Evolutionary conservation across 2,329 filamentous ascomycete species (phyloP), one percentile per base, ranked within the genome.

Genomic region (Fusarium oxysporum): DNA sequence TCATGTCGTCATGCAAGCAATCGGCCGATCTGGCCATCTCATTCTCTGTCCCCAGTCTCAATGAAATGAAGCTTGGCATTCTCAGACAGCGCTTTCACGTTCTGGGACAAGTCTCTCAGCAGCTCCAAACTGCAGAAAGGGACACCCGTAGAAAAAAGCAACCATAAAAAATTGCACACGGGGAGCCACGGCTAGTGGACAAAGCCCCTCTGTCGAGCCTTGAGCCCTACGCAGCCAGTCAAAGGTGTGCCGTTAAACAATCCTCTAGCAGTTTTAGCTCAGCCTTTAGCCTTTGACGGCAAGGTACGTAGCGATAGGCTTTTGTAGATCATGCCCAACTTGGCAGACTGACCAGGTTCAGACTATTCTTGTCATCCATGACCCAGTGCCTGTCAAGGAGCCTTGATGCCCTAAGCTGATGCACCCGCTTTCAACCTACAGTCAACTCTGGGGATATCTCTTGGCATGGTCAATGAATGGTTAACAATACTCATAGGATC

Each of bases 391-490:
- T 59, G 65, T 59, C 70, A 65, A 44, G 55, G 57, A 60, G 38
- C 60, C 65, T 70, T 74, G 67, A 60, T 68, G 51, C 50, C 65
- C 70, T 60, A 64, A 64, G 60, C 23, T 50, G 66, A 70, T 67
- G 50, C 59, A 60, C 63, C 58, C 68, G 62, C 61, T 60, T 40
- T 56, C 37, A 55, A 65, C 30, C 43, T 43, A 37, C 53, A 73
- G 59, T 53, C 61, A 62, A 74, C 44, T 77, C 76, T 76, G 76
- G 76, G 76, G 74, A 77, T 77, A 77, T 77, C 74, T 78, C 76
- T 77, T 77, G 76, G 76, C 76, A 61, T 44, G 43, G 48, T 71
- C 50, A 72, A 72, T 65, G 64, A 70, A 57, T 62, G 57, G 40
- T 62, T 64, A 69, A 69, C 35, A 53, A 40, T 32, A 40, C 35